Percentiles rank a stretch among this genome's conserved stretches.
These are phyloP conservation scores for Xylariaceae sp. DNA, from an alignment of 2,329 filamentous ascomycete genomes.

Conservation along the genomic window DNA sequence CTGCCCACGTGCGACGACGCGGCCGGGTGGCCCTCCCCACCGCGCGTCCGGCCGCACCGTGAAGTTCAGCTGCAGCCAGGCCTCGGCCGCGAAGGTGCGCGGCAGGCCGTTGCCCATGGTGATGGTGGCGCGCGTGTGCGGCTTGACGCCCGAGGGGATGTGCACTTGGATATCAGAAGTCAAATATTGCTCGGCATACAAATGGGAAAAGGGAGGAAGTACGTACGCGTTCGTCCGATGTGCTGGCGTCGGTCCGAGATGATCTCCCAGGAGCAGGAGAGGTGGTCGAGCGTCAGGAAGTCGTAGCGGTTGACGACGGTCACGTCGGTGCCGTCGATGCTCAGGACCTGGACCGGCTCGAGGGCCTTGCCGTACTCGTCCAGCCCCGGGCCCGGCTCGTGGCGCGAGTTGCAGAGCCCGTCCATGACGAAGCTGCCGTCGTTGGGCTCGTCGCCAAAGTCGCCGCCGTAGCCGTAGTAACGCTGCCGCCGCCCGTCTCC, in stretches of 20 bases:
- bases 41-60: slow-evolving; percentile 31
- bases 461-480: slow-evolving; percentile 53
- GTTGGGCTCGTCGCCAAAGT: slow-evolving; percentile 54
- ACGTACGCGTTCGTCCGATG: slow-evolving; percentile 25
- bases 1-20: slow-evolving; percentile 45
- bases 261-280: slow-evolving; percentile 36
- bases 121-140: slow-evolving; percentile 31
- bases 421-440: slow-evolving; percentile 54
- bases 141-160: slow-evolving; percentile 37
- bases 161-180: too few relatives aligned
- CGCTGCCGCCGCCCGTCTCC: slow-evolving; percentile 35
- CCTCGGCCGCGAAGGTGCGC: slow-evolving; percentile 25
- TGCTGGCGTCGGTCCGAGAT: slow-evolving; percentile 31
- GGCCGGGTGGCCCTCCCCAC: slow-evolving; percentile 43
- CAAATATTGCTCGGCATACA: too few relatives aligned
- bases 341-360: slow-evolving; percentile 47
- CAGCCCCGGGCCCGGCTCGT: slow-evolving; percentile 44
- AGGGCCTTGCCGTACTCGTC: slow-evolving; percentile 51
- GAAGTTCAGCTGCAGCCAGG: slow-evolving; percentile 44
- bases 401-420: slow-evolving; percentile 42
- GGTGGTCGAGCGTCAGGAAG: slow-evolving; percentile 42
- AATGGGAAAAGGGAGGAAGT: too few relatives aligned
- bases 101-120: slow-evolving; percentile 24
- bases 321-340: slow-evolving; percentile 34
- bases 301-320: slow-evolving; percentile 48